A percentile compares a stretch with the other conserved stretches of the same genome.
These are phyloP conservation scores for Lepidium africanum DNA, from an alignment of 345 rosid genomes.

Conservation along the genomic window DNA sequence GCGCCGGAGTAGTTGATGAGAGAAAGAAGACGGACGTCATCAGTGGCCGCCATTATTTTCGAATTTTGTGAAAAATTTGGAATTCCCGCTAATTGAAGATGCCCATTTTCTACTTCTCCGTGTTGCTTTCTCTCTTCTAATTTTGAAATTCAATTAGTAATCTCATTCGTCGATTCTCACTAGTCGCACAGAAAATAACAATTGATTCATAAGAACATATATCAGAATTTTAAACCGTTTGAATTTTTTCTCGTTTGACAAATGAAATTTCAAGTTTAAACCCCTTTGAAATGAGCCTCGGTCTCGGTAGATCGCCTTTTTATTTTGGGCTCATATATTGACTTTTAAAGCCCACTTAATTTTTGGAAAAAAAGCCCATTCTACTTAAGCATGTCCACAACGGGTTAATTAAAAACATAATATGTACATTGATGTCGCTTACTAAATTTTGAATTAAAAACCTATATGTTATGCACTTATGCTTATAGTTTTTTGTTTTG, in stretches of 20 bases:
- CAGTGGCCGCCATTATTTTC: constrained; percentile 42
- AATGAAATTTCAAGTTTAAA: background rate
- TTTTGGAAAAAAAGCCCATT: background rate
- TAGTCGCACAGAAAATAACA: background rate
- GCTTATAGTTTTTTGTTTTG: too few relatives aligned
- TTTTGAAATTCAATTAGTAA: background rate
- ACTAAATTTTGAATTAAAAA: background rate
- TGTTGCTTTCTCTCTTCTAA: background rate
- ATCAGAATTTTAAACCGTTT: background rate
- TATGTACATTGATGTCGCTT: background rate
- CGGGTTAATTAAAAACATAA: background rate
- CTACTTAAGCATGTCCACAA: background rate
- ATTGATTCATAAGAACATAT: background rate
- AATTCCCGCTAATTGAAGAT: constrained; percentile 21
- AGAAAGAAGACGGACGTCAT: constrained; percentile 42
- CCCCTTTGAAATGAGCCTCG: background rate
- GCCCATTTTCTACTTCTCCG: constrained; percentile 4
- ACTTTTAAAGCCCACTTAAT: background rate
- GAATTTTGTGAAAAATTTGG: background rate
- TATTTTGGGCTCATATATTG: background rate
- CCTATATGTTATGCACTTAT: too few relatives aligned
- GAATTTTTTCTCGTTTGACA: background rate
- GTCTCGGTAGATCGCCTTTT: background rate
- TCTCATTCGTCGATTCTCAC: background rate
- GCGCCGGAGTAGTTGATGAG: constrained; percentile 37